Evolutionary conservation across 2,329 filamentous ascomycete species (phyloP), one percentile per base, ranked within the genome.

Genomic region (Diaporthe destruens): DNA sequence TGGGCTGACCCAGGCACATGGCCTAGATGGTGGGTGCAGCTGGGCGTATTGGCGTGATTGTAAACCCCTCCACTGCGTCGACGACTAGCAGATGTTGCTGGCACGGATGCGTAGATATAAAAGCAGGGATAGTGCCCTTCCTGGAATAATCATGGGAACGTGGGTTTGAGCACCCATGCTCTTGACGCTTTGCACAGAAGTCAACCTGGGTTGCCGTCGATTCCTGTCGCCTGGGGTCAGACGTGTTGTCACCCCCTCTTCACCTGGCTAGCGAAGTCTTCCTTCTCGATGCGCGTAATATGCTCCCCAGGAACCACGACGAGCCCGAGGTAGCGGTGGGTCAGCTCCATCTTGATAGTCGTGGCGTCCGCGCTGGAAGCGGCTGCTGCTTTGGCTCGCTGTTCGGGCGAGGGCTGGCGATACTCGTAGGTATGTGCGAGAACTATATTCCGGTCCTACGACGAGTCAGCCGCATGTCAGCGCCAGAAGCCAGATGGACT

Each of bases 351-450:
- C 75, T 87, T 89, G 71, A 92, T 79, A 18, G 82, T 85, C 29
- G 81, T 82, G 3, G 84, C 83, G 2, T 77, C 77, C 18, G 79
- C 78, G n/a, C 76, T 77, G 1, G 77, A 75, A 23, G 80, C 79
- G 20, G 82, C 80, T 70, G 84, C 84, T 55, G 83, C 79, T 72
- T 84, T 83, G 12, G 82, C 80, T 4, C 83, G 77, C 69, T 86
- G 83, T 53, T 86, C 83, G 23, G 83, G 80, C 2, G 90, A 88
- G 1, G 95, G 95, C 72, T 90, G 88, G 2, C 96, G 93, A 82
- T 98, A 98, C 82, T 99, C 96, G 82, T 96, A 93, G 0, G 96
- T 94, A 76, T 93, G 88, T 47, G 92, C 88, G 68, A 99, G 90
- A 68, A 99, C 94, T 76, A 98, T 88, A 79, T 99, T 98, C 78